A percentile compares a stretch with the other conserved stretches of the same genome.
Conservation (phyloP, 352 stramenopile species). For the Phytophthora cactorum region DNA sequence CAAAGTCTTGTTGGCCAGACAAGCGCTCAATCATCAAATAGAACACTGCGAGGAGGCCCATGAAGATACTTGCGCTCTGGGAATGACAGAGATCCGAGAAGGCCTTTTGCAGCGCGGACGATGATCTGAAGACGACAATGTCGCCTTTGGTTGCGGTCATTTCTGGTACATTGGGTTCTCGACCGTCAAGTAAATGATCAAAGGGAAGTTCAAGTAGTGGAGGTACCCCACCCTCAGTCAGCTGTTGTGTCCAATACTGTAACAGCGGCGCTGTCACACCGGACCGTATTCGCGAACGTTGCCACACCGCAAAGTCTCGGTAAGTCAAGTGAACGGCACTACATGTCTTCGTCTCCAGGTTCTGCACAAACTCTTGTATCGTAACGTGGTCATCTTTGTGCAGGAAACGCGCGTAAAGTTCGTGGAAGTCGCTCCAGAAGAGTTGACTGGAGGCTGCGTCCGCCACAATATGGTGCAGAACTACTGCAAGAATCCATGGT, state of each 20-base stretch:
- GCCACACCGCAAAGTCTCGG: constrained; percentile 56
- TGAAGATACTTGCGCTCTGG: constrained; percentile 53
- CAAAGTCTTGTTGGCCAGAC: constrained; percentile 45
- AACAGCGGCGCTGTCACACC: constrained; percentile 41
- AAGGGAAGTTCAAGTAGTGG: constrained; percentile 52
- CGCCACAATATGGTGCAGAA: constrained; percentile 68
- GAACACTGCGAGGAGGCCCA: constrained; percentile 54
- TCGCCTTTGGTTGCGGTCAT: constrained; percentile 16
- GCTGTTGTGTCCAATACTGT: constrained; percentile 55
- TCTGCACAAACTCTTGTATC: background rate
- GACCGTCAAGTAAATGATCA: constrained; percentile 21
- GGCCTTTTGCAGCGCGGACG: constrained; percentile 26
- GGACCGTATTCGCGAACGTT: constrained; percentile 43
- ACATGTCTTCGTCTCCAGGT: constrained; percentile 14
- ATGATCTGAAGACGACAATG: constrained; percentile 45
- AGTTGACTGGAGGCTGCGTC: constrained; percentile 52
- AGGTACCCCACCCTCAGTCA: constrained; percentile 26
- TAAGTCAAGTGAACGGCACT: constrained; percentile 36
- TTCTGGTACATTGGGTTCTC: constrained; percentile 1
- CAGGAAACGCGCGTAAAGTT: constrained; percentile 30
- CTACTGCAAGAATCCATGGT: constrained; percentile 42
- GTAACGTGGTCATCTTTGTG: background rate
- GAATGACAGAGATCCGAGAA: constrained; percentile 43
- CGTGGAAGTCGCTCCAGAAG: constrained; percentile 51
- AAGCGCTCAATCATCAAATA: constrained; percentile 53